phyloP scores from a whole-genome alignment of 1,284 basidiomycete genomes.

The Boletus semigastroideus region DNA sequence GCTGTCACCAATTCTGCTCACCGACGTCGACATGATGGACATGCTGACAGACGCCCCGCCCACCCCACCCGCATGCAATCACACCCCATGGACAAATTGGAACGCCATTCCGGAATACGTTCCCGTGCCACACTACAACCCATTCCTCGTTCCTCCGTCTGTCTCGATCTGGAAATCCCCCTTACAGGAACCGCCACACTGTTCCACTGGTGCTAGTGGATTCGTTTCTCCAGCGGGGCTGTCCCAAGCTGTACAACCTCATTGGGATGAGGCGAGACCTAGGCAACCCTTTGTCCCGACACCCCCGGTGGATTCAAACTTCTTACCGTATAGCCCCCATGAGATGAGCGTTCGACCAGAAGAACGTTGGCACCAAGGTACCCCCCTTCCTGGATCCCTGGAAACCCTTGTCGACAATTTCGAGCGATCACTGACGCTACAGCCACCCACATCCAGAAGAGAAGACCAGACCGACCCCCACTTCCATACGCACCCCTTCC shows the following conservation, averaged over 20 bases:
- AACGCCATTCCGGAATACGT: background rate
- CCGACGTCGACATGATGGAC: conserved; percentile 19
- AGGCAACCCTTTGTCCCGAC: background rate
- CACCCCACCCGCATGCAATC: background rate
- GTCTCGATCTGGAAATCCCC: background rate
- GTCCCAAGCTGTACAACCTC: background rate
- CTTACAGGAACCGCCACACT: conserved; percentile 1
- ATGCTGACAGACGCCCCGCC: conserved; percentile 3
- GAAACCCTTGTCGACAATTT: conserved; percentile 9
- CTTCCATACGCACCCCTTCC: too few relatives aligned
- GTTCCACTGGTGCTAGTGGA: background rate
- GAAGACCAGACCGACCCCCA: background rate
- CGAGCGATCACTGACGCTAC: conserved; percentile 7
- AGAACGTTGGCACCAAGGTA: background rate
- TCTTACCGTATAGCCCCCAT: background rate
- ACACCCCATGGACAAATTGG: conserved; percentile 5
- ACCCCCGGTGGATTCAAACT: background rate
- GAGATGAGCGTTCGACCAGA: background rate
- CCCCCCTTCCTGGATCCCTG: background rate
- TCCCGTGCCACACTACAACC: background rate
- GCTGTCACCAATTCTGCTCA: conserved; percentile 1
- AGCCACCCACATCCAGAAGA: background rate
- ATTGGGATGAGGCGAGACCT: background rate
- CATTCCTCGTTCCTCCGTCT: background rate
- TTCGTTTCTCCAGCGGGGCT: background rate